Evolutionary conservation across 2,329 filamentous ascomycete species (phyloP).

Genomic region (Pyricularia grisea): DNA sequence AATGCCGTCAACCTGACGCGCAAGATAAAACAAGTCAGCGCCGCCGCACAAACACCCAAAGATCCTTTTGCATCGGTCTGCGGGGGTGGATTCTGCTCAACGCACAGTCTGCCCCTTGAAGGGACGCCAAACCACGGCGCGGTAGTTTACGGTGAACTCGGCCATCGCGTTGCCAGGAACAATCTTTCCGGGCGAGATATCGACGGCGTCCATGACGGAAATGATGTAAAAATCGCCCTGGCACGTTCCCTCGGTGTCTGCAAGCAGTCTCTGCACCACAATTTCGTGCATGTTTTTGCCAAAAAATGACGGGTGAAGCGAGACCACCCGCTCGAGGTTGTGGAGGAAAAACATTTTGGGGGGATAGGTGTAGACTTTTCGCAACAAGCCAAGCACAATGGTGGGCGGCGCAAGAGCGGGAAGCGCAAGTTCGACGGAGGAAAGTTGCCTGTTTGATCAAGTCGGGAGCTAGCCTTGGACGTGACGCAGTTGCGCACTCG

Average conservation of each 20-base stretch:
- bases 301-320: conserved; percentile 94
- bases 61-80: not conserved
- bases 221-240: conserved; percentile 97
- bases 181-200: conserved; percentile 88
- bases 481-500: not conserved
- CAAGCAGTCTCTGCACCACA: conserved; percentile 79
- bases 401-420: not conserved
- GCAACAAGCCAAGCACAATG: not conserved
- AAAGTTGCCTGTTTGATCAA: not conserved
- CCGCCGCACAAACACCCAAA: not conserved
- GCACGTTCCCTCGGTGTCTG: conserved; percentile 91
- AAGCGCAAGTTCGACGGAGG: not conserved
- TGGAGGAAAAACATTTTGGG: conserved; percentile 90
- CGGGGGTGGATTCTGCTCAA: conserved; percentile 11
- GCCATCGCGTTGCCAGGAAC: conserved; percentile 85
- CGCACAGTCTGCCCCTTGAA: conserved; percentile 97
- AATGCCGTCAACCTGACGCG: conserved; percentile 74
- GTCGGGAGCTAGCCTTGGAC: not conserved
- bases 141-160: conserved; percentile 90
- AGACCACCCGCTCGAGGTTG: conserved; percentile 89
- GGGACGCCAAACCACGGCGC: conserved; percentile 93
- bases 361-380: not conserved
- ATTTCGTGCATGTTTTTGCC: conserved; percentile 87
- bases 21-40: conserved; percentile 5
- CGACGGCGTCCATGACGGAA: conserved; percentile 92